These are phyloP conservation scores for Pseudogymnoascus sp. DNA, from an alignment of 2,329 filamentous ascomycete genomes.

Conservation along the genomic window DNA sequence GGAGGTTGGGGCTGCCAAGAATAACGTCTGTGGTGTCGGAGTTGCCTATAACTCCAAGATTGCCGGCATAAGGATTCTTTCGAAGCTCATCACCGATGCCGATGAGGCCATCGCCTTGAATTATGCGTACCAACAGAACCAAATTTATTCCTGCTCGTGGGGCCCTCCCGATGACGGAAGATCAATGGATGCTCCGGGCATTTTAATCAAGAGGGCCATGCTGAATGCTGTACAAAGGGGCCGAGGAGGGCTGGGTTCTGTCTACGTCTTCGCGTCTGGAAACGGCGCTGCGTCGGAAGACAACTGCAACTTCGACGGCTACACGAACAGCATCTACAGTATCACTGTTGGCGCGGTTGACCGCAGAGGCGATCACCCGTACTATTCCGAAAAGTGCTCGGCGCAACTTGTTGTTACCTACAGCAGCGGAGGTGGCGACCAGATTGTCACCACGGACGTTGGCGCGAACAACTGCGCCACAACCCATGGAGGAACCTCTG, in stretches of 20 bases:
- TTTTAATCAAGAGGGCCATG: constrained; percentile 84
- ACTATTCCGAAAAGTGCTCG: constrained; percentile 94
- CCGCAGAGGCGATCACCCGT: constrained; percentile 76
- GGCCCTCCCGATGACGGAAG: constrained; percentile 87
- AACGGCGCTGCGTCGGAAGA: constrained; percentile 83
- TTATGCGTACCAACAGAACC: constrained; percentile 81
- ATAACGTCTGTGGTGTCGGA: constrained; percentile 90
- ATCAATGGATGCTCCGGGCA: constrained; percentile 87
- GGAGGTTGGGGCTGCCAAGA: constrained; percentile 84
- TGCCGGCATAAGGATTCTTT: constrained; percentile 85
- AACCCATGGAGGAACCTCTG: constrained; percentile 89
- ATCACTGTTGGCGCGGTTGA: constrained; percentile 94
- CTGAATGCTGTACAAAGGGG: constrained; percentile 86
- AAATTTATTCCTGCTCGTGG: constrained; percentile 99
- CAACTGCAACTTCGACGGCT: constrained; percentile 99
- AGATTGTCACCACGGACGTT: constrained; percentile 90
- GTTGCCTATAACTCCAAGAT: constrained; percentile 89
- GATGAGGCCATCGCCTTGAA: constrained; percentile 92
- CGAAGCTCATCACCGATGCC: constrained; percentile 79
- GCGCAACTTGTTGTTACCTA: constrained; percentile 94
- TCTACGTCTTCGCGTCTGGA: constrained; percentile 94
- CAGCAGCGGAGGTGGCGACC: constrained; percentile 79
- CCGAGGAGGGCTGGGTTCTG: constrained; percentile 71
- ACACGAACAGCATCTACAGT: constrained; percentile 99
- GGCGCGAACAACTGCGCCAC: constrained; percentile 70